A percentile compares a stretch with the other conserved stretches of the same genome.
These are phyloP conservation scores for Botryotinia calthae DNA, from an alignment of 2,329 filamentous ascomycete genomes.

Conservation along the genomic window DNA sequence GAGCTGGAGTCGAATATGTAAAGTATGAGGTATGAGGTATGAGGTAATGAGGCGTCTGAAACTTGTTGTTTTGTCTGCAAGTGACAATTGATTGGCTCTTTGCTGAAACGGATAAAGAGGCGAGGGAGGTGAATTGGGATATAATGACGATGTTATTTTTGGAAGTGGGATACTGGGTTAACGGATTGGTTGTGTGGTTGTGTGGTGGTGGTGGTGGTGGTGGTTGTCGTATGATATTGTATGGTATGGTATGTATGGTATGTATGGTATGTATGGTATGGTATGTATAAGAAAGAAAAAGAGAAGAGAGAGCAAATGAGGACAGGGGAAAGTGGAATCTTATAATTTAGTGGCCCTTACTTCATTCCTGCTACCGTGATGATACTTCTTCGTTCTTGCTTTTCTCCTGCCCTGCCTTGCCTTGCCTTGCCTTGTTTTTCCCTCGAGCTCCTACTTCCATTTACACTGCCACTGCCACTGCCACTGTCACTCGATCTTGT, in stretches of 20 bases:
- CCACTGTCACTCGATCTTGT: background rate
- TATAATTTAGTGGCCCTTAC: background rate
- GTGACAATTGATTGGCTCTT: background rate
- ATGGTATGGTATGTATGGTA: background rate
- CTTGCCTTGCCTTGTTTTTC: slow-evolving; percentile 12
- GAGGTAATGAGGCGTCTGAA: slow-evolving; percentile 16
- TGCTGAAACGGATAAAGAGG: background rate
- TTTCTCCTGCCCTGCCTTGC: slow-evolving; percentile 5
- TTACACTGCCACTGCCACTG: too few species aligned
- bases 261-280: too few species aligned
- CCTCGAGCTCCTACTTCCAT: too few species aligned
- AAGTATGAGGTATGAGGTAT: background rate
- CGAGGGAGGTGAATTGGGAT: background rate
- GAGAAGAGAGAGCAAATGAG: background rate
- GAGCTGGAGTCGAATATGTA: background rate
- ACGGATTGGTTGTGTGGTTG: too few species aligned
- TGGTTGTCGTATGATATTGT: background rate
- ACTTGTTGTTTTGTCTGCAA: background rate
- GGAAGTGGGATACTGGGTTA: background rate
- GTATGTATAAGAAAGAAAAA: too few species aligned
- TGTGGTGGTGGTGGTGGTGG: background rate
- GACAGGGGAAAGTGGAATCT: background rate
- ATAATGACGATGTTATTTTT: background rate
- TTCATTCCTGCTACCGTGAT: background rate
- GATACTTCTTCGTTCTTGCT: background rate